phyloP scores from a whole-genome alignment of 768 basidiomycete species.

The Phallus indusiatus region DNA sequence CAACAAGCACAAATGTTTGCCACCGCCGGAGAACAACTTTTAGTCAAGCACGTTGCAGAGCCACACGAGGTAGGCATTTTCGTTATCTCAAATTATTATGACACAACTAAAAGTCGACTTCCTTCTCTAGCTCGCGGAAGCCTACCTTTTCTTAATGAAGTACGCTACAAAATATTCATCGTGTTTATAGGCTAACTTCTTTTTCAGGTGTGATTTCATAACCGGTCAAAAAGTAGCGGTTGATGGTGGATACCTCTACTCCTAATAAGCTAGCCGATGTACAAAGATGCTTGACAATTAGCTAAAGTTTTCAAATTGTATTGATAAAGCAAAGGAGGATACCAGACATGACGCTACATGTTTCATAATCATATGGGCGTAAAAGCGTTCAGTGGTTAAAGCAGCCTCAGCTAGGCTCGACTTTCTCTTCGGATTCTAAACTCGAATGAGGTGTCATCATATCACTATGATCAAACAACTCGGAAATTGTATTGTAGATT shows the following conservation, averaged over 20 bases:
- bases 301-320: no score
- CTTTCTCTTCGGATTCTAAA: no score
- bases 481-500: no score
- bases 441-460: no score
- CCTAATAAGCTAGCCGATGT: no score
- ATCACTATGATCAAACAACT: no score
- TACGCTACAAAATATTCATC: slow-evolving; percentile 1
- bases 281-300: no score
- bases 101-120: not conserved
- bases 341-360: no score
- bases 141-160: slow-evolving; percentile 16
- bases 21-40: not conserved
- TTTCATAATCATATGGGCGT: no score
- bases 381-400: no score
- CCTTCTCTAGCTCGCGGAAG: slow-evolving; percentile 12
- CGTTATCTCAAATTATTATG: not conserved
- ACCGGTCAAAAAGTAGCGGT: not conserved
- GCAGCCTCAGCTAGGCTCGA: no score
- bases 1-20: slow-evolving; percentile 1
- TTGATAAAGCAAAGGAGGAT: no score
- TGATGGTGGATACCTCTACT: not conserved
- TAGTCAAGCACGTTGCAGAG: slow-evolving; percentile 9
- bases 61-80: slow-evolving; percentile 9
- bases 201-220: slow-evolving; percentile 1
- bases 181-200: not conserved